These are phyloP conservation scores for Aspergillus caelatus DNA, from an alignment of 2,329 filamentous ascomycete species.

Conservation along the genomic window DNA sequence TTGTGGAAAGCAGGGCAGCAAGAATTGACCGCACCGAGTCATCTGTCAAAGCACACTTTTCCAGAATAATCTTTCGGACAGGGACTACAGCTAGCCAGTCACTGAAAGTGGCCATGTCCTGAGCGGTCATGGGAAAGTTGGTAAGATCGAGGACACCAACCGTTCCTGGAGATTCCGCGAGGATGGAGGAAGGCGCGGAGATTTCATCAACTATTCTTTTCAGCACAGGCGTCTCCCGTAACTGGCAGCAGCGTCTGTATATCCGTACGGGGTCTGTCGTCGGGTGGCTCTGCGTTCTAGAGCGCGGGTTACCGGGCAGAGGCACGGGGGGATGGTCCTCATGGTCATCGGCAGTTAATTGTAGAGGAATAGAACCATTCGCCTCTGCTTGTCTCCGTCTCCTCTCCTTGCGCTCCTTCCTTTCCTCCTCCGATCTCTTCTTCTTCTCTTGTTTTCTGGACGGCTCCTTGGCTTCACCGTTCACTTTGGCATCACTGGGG, in stretches of 20 bases:
- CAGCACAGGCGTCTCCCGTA: constrained; percentile 88
- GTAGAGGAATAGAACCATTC: constrained; percentile 83
- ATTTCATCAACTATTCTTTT: constrained; percentile 92
- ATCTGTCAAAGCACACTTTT: constrained; percentile 84
- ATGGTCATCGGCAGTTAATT: constrained; percentile 71
- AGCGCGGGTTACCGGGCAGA: constrained; percentile 36
- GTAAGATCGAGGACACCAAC: constrained; percentile 82
- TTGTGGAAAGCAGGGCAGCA: constrained; percentile 80
- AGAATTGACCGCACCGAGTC: constrained; percentile 85
- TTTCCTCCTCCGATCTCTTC: constrained; percentile 88
- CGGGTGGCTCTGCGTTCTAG: constrained; percentile 66
- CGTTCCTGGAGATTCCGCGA: constrained; percentile 68
- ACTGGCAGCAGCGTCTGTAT: constrained; percentile 90
- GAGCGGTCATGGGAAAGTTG: constrained; percentile 78
- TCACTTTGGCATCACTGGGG: constrained; percentile 33
- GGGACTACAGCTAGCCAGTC: constrained; percentile 95
- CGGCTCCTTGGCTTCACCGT: constrained; percentile 43
- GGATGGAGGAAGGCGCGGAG: constrained; percentile 67
- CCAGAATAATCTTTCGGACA: constrained; percentile 80
- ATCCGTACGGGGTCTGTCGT: constrained; percentile 91
- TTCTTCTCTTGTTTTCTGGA: constrained; percentile 92
- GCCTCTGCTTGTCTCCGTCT: constrained; percentile 82
- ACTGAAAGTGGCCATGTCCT: constrained; percentile 82
- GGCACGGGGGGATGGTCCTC: constrained; percentile 56
- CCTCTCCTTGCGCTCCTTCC: constrained; percentile 89